Conservation (phyloP, 2,329 filamentous ascomycete genomes). For the Neofusicoccum sp. region DNA sequence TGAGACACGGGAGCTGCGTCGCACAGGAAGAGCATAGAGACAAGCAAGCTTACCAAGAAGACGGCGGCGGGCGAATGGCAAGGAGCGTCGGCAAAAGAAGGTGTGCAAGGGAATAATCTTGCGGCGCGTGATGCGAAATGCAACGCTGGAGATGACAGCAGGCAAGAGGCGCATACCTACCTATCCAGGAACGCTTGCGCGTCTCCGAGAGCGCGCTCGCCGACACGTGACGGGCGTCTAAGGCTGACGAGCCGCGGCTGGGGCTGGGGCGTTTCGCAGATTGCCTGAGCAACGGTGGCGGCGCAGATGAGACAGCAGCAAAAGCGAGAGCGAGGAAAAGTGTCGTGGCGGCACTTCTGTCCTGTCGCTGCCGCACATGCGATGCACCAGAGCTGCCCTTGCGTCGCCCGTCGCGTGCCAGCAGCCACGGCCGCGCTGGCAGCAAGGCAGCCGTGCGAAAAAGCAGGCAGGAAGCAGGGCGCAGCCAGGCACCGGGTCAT, state of each 20-base stretch:
- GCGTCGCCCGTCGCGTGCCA: not conserved
- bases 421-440: not conserved
- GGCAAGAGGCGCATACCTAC: not conserved
- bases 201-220: not conserved
- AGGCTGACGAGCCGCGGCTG: slow-evolving; percentile 7
- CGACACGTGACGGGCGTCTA: not conserved
- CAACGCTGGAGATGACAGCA: not conserved
- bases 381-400: not conserved
- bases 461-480: not conserved
- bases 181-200: not conserved
- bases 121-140: slow-evolving; percentile 7
- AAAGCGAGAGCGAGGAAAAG: slow-evolving; percentile 4
- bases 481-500: slow-evolving; percentile 1
- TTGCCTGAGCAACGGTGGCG: slow-evolving; percentile 5
- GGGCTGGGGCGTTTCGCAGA: slow-evolving; percentile 10
- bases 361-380: not conserved
- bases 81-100: not conserved
- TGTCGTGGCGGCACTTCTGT: slow-evolving; percentile 6
- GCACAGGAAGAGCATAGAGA: not conserved
- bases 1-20: not conserved
- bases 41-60: not conserved
- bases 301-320: not conserved
- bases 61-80: not conserved
- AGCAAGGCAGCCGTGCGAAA: not conserved
- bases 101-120: not conserved